phyloP scores from a whole-genome alignment of 2,329 filamentous ascomycete genomes.

The Aureobasidium sp. region DNA sequence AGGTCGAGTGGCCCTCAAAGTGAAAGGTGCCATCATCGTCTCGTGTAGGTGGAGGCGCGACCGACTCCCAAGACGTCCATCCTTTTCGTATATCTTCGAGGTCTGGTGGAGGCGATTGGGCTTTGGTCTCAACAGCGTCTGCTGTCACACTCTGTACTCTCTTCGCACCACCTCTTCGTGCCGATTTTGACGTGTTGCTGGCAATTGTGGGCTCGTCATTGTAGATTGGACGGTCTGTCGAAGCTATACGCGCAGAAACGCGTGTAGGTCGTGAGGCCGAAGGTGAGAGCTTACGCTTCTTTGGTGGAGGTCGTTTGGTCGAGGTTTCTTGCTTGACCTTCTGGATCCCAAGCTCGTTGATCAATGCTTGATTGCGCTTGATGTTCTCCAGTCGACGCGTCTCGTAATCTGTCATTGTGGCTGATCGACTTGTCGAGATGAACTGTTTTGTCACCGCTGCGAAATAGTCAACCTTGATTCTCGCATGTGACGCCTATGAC shows the following conservation, averaged over 20 bases:
- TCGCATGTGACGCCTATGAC: background rate
- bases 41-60: constrained; percentile 32
- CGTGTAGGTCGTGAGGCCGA: constrained; percentile 15
- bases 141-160: background rate
- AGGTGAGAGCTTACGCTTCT: constrained; percentile 31
- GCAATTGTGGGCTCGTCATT: constrained; percentile 25
- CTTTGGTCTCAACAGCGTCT: background rate
- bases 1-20: constrained; percentile 35
- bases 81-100: constrained; percentile 26
- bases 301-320: constrained; percentile 22
- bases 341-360: constrained; percentile 39
- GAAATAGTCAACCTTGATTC: too few species aligned
- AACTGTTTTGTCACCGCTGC: background rate
- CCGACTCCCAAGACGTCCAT: constrained; percentile 38
- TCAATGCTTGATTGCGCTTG: constrained; percentile 39
- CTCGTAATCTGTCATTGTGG: constrained; percentile 31
- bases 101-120: constrained; percentile 16
- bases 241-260: constrained; percentile 41
- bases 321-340: constrained; percentile 15
- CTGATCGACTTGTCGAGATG: background rate
- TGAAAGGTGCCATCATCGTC: constrained; percentile 36
- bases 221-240: constrained; percentile 28
- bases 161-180: background rate
- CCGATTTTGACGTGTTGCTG: background rate
- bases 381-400: constrained; percentile 40